These are phyloP conservation scores for Zasmidium cellare DNA, from an alignment of 2,329 filamentous ascomycete genomes.

Conservation along the genomic window DNA sequence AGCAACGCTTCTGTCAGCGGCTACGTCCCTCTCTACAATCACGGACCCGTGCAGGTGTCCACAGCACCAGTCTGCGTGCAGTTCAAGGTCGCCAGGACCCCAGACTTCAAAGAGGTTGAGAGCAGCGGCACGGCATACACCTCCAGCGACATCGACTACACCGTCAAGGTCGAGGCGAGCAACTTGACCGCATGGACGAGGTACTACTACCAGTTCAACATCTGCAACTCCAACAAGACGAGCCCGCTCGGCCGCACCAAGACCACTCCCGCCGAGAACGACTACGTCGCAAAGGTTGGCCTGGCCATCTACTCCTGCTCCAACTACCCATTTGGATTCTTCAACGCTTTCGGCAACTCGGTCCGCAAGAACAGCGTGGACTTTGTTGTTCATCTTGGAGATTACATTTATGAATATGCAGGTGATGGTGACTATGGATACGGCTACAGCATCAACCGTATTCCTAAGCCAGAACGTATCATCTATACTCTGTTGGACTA, in stretches of 20 bases:
- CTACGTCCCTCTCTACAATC: slow-evolving; percentile 54
- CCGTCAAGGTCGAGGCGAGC: slow-evolving; percentile 69
- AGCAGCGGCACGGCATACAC: slow-evolving; percentile 65
- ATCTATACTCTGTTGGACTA: slow-evolving; percentile 60
- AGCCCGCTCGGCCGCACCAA: slow-evolving; percentile 69
- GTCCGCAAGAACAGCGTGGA: slow-evolving; percentile 48
- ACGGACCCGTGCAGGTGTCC: slow-evolving; percentile 57
- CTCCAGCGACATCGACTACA: slow-evolving; percentile 73
- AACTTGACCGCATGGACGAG: slow-evolving; percentile 62
- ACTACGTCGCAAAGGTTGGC: slow-evolving; percentile 58
- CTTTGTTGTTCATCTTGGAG: slow-evolving; percentile 48
- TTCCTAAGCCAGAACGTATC: slow-evolving; percentile 54
- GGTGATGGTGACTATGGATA: slow-evolving; percentile 43
- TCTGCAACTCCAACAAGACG: slow-evolving; percentile 63
- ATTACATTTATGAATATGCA: slow-evolving; percentile 66
- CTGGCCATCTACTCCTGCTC: slow-evolving; percentile 71
- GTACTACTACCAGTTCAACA: slow-evolving; percentile 70
- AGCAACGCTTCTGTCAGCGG: slow-evolving; percentile 57
- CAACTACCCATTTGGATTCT: slow-evolving; percentile 56
- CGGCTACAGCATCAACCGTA: slow-evolving; percentile 53
- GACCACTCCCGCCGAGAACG: slow-evolving; percentile 61
- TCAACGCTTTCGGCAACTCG: slow-evolving; percentile 40
- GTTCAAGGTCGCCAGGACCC: slow-evolving; percentile 59
- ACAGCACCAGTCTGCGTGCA: slow-evolving; percentile 67
- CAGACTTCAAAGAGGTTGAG: slow-evolving; percentile 50